These are phyloP conservation scores for Marasmius oreades DNA, from an alignment of 1,284 basidiomycete species.

Conservation along the genomic window DNA sequence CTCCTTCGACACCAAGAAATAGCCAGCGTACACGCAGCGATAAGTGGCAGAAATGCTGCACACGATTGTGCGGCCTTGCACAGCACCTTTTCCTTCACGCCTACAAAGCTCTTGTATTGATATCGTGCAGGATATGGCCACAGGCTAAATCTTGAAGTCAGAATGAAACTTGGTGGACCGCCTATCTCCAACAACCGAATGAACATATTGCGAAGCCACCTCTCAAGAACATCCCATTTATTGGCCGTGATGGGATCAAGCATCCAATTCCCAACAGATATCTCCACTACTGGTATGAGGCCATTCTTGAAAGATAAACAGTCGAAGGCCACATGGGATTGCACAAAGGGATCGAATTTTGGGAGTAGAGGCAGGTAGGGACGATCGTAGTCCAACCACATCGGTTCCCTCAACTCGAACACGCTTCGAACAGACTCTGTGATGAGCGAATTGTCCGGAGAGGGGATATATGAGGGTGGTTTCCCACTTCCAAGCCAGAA, in stretches of 20 bases:
- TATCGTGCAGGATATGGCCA: neutral
- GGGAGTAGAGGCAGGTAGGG: neutral
- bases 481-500: neutral
- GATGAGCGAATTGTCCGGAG: neutral
- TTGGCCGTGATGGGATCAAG: neutral
- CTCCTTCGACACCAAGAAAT: neutral
- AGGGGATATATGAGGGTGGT: too few species aligned
- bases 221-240: neutral
- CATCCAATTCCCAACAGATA: neutral
- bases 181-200: neutral
- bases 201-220: neutral
- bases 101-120: neutral
- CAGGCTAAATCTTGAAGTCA: neutral
- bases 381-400: neutral
- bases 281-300: too few species aligned
- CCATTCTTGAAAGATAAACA: too few species aligned
- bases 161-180: neutral
- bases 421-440: neutral
- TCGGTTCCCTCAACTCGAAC: neutral
- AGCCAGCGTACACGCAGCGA: neutral
- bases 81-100: neutral
- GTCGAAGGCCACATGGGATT: neutral
- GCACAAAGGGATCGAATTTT: neutral
- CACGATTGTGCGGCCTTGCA: neutral
- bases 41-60: neutral